These are phyloP conservation scores for Teratosphaeria viscida DNA, from an alignment of 2,329 filamentous ascomycete species.

Conservation along the genomic window DNA sequence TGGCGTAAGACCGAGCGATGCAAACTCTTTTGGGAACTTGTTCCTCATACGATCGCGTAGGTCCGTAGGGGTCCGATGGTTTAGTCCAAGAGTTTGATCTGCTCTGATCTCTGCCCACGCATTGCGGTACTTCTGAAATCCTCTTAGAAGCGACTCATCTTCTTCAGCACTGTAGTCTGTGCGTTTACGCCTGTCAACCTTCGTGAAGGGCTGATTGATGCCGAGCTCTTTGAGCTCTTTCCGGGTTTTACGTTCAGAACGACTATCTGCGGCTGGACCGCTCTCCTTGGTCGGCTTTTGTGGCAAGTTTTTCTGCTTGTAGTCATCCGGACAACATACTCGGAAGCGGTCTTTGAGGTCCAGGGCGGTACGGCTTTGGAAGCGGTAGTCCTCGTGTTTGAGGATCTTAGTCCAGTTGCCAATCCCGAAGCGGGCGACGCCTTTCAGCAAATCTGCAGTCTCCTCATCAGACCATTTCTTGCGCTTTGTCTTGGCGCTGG, in stretches of 20 bases:
- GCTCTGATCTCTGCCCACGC: slow-evolving; percentile 51
- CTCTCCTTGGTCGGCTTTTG: neutral
- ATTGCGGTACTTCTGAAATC: slow-evolving; percentile 49
- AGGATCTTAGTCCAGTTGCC: slow-evolving; percentile 56
- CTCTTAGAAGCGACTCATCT: slow-evolving; percentile 48
- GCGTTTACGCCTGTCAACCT: slow-evolving; percentile 42
- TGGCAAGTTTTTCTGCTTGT: slow-evolving; percentile 1
- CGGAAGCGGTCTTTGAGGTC: slow-evolving; percentile 51
- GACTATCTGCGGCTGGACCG: neutral
- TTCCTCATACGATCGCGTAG: slow-evolving; percentile 53
- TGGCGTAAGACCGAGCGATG: slow-evolving; percentile 35
- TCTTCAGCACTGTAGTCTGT: slow-evolving; percentile 47
- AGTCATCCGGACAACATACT: slow-evolving; percentile 19
- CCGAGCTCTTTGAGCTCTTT: slow-evolving; percentile 34
- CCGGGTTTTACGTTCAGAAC: slow-evolving; percentile 16
- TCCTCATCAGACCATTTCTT: slow-evolving; percentile 55
- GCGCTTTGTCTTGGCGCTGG: slow-evolving; percentile 10
- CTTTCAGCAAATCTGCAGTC: slow-evolving; percentile 46
- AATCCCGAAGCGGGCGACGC: slow-evolving; percentile 51
- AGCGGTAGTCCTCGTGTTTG: slow-evolving; percentile 45
- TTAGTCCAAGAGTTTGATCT: slow-evolving; percentile 42
- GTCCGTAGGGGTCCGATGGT: slow-evolving; percentile 46
- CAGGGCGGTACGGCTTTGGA: slow-evolving; percentile 48
- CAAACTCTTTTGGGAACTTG: slow-evolving; percentile 48
- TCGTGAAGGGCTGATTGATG: slow-evolving; percentile 40